These are phyloP conservation scores for Lablab purpureus DNA, from an alignment of 306 rosid genomes.

Conservation along the genomic window DNA sequence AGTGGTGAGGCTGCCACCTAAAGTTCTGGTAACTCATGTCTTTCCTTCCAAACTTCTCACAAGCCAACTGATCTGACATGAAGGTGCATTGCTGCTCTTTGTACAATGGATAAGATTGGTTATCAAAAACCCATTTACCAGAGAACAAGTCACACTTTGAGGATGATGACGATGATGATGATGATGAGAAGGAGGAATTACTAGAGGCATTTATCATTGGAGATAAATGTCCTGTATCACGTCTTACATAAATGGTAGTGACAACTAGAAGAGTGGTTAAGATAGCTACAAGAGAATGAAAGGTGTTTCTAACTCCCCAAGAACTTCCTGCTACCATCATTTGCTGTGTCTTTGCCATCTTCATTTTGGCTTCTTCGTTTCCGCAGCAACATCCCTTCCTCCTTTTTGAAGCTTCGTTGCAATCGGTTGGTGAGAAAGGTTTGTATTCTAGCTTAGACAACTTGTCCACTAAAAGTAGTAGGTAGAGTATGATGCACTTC, in stretches of 20 bases:
- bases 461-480: slow-evolving; percentile 55
- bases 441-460: slow-evolving; percentile 48
- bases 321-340: slow-evolving; percentile 45
- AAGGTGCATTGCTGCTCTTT: slow-evolving; percentile 67
- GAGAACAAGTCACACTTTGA: slow-evolving; percentile 67
- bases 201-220: slow-evolving; percentile 36
- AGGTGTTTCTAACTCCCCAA: slow-evolving; percentile 67
- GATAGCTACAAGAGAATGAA: slow-evolving; percentile 65
- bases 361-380: slow-evolving; percentile 20
- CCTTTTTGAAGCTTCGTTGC: slow-evolving; percentile 53
- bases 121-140: slow-evolving; percentile 86
- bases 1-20: slow-evolving; percentile 82
- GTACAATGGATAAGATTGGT: slow-evolving; percentile 74
- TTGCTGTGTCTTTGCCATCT: slow-evolving; percentile 52
- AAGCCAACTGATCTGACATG: slow-evolving; percentile 92
- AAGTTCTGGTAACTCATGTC: slow-evolving; percentile 73
- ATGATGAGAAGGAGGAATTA: not conserved
- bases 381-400: slow-evolving; percentile 29
- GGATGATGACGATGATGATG: not conserved
- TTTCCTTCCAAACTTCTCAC: slow-evolving; percentile 84
- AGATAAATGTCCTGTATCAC: slow-evolving; percentile 38
- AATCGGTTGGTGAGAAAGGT: slow-evolving; percentile 58
- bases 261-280: slow-evolving; percentile 62
- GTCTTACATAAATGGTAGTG: slow-evolving; percentile 57
- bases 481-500: slow-evolving; percentile 46